These are phyloP conservation scores for Nicotiana sylvestris DNA, from an alignment of 257 asterid genomes.

Conservation along the genomic window DNA sequence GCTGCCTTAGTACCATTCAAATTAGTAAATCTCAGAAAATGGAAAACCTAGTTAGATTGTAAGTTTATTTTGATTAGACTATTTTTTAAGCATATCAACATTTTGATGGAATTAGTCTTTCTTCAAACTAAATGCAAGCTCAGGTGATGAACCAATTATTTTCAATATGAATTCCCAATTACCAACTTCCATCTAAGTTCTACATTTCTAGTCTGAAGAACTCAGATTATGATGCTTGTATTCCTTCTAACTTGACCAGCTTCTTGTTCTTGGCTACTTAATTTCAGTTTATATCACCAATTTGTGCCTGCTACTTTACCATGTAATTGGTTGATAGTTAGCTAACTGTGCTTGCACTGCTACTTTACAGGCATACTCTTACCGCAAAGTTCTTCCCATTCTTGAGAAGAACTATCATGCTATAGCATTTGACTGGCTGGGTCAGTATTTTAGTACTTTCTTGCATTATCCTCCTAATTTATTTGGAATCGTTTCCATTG, in stretches of 20 bases:
- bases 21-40: neutral
- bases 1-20: neutral
- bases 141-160: neutral
- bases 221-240: neutral
- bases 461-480: neutral
- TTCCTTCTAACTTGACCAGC: neutral
- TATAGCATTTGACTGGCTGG: conserved; percentile 88
- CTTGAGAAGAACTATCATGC: conserved; percentile 72
- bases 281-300: neutral
- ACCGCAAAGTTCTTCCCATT: conserved; percentile 78
- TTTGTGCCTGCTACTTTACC: neutral
- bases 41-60: too few species aligned
- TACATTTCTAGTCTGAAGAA: neutral
- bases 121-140: neutral
- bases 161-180: neutral
- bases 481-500: neutral
- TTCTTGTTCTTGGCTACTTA: neutral
- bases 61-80: neutral
- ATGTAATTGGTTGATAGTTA: neutral
- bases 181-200: neutral
- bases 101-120: neutral
- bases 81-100: neutral
- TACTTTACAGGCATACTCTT: conserved; percentile 73
- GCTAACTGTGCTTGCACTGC: neutral
- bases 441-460: conserved; percentile 31